Evolutionary conservation across 345 rosid species (phyloP), one percentile per base, ranked within the genome.

Genomic region (Arabis alpina): DNA sequence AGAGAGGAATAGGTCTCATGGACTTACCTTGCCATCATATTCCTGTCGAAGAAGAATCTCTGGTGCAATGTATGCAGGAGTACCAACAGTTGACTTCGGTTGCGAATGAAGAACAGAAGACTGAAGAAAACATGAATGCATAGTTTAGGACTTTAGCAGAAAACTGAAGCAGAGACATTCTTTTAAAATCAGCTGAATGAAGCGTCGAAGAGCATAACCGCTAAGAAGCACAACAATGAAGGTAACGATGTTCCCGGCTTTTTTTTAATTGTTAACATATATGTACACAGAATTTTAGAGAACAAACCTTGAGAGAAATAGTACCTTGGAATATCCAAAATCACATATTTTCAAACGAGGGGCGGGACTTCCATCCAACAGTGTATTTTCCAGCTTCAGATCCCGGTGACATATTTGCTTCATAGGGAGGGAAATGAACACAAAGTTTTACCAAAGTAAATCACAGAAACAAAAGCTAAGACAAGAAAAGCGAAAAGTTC

Each of bases 371-470:
- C 99, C 99, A 57, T 91, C 99, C 77, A 94, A 82, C 82, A 94
- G 76, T 2, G 95, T 85, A 72, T 94, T 94, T 48, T 94, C 97
- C 79, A 94, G 79, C 76, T 91, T 89, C 75, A 89, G 63, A 68
- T 94, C 98, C 13, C 98, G 95, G 66, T 94, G 99, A 55, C 95
- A 94, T 36, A 94, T 89, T 94, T 94, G 96, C 99, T 94, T 79
- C 83, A 83, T 13, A 59, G 24, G 44, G 23, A 59, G 24, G 44
- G 23, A 58, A 77, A 54, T 66, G 61, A 66, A 48, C 64, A 76
- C 37, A 16, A 1, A 14, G 25, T 2, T 6, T 30, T 28, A 56
- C 16, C 13, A 62, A 16, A 45, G 28, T 45, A 19, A 54, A 61
- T 2, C 24, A 44, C 1, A 55, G 16, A 43, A 27, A 44, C 53